A percentile compares a stretch with the other conserved stretches of the same genome.
phyloP scores from a whole-genome alignment of 495 filamentous ascomycete genomes.

The Aspergillus avenaceus region DNA sequence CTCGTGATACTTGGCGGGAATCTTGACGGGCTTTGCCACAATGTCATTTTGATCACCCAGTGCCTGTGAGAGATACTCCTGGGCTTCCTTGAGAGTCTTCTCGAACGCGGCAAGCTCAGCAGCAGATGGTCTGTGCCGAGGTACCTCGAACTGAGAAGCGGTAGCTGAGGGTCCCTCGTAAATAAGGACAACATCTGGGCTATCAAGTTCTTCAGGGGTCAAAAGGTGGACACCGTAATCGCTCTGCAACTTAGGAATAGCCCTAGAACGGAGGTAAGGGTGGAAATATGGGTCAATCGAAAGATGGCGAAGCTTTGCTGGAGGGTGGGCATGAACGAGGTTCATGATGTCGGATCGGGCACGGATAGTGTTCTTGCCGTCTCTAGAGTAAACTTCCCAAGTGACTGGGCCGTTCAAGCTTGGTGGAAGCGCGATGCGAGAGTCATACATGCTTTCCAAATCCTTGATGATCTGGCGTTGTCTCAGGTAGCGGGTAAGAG shows the following conservation, averaged over 20 bases:
- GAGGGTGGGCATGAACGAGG: conserved; percentile 75
- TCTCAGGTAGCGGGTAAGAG: conserved; percentile 77
- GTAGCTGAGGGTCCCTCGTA: conserved; percentile 67
- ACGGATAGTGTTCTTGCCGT: conserved; percentile 76
- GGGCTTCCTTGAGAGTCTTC: conserved; percentile 66
- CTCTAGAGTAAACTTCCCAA: conserved; percentile 81
- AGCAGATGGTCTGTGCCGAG: conserved; percentile 55
- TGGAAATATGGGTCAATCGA: conserved; percentile 85
- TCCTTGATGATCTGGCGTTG: conserved; percentile 71
- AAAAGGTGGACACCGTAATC: conserved; percentile 78
- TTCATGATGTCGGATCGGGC: conserved; percentile 78
- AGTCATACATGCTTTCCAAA: conserved; percentile 70
- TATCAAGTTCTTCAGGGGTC: conserved; percentile 61
- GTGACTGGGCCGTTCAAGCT: conserved; percentile 57
- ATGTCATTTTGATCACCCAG: conserved; percentile 70
- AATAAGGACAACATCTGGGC: conserved; percentile 70
- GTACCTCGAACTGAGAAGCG: conserved; percentile 60
- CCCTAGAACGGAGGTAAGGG: conserved; percentile 62
- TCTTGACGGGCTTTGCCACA: conserved; percentile 56
- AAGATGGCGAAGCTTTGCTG: conserved; percentile 64
- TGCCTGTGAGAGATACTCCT: conserved; percentile 63
- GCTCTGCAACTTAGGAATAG: conserved; percentile 58
- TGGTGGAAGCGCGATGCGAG: conserved; percentile 74
- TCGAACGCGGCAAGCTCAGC: conserved; percentile 63
- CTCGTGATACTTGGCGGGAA: conserved; percentile 75